phyloP scores from a whole-genome alignment of 768 basidiomycete genomes.

The Gloeostereum incarnatum region DNA sequence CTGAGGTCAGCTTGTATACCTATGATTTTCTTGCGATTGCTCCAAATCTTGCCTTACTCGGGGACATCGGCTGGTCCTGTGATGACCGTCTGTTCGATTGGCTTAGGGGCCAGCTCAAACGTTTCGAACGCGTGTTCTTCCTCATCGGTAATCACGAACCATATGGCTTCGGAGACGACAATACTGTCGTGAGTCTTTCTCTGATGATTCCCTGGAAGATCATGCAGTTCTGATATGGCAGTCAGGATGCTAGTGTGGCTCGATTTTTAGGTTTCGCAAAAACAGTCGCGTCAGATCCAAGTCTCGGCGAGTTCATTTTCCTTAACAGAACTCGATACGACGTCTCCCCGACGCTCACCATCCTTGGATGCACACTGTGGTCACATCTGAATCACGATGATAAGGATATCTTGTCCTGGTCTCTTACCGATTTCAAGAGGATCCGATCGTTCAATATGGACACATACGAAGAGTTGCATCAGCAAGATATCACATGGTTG shows the following conservation, averaged over 20 bases:
- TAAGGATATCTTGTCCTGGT: slow-evolving; percentile 15
- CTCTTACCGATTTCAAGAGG: slow-evolving; percentile 23
- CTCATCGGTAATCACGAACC: slow-evolving; percentile 27
- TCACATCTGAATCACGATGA: slow-evolving; percentile 18
- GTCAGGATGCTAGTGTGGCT: background rate
- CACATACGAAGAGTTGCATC: slow-evolving; percentile 15
- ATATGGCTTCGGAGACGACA: too few species aligned
- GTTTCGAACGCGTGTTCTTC: slow-evolving; percentile 22
- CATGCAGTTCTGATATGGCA: background rate
- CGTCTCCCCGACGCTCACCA: slow-evolving; percentile 18
- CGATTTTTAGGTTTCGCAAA: background rate
- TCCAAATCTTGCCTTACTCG: slow-evolving; percentile 22
- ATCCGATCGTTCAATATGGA: slow-evolving; percentile 17
- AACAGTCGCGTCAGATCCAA: background rate
- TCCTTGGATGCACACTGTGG: slow-evolving; percentile 35
- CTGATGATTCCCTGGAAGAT: too few species aligned
- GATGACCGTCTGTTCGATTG: slow-evolving; percentile 22
- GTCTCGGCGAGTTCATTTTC: slow-evolving; percentile 13
- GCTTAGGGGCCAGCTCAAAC: slow-evolving; percentile 18
- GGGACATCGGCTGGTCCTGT: slow-evolving; percentile 24
- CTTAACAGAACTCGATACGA: slow-evolving; percentile 24
- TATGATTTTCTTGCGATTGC: slow-evolving; percentile 17
- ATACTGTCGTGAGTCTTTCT: too few species aligned
- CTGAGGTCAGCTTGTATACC: slow-evolving; percentile 9
- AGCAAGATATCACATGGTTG: slow-evolving; percentile 23